Evolutionary conservation across 495 filamentous ascomycete species (phyloP), one percentile per base, ranked within the genome.

Genomic region (Durotheca rogersii): DNA sequence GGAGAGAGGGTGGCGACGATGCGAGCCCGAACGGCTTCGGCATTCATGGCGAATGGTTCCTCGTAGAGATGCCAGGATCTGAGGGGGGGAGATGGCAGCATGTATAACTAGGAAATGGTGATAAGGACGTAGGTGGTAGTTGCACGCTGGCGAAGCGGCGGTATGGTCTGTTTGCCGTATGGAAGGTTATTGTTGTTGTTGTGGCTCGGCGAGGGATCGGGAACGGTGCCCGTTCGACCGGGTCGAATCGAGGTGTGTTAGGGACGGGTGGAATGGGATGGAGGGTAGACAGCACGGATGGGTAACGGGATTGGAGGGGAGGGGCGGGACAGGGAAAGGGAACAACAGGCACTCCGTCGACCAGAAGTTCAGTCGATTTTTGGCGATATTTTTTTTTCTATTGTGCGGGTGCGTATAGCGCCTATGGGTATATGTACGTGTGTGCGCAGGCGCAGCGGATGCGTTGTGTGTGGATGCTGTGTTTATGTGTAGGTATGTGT

Each of bases 1-100:
- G 87, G 67, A 60, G 89, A 84, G 61, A 96, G 82, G 37, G 90
- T 96, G 63, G 86, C 86, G 67, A 85, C 80, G 69, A 97, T 89
- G 69, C 90, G 88, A 76, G 83, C 83, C 72, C 90, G 80, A 65
- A 98, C 80, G 65, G 82, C 83, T 68, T 82, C 79, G 68, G 85
- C 87, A 79, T 96, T 90, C 93, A 97, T 96, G 49, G 57, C 70
- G 62, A 65, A 61, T 4, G 5, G 4, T n/a, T 35, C 32, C 32
- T 16, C 12, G 15, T 3, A n/a, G 11, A 35, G 15, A n/a, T 4
- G 4, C 32, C 4, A 6, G 15, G 32, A n/a, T n/a, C 32, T 35
- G 32, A n/a, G 23, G 4, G 23, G 23, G 23, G 4, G 23, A 4
- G 9, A 9, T 27, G 4, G 9, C 9, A 27, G n/a, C n/a, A 27